Percentiles rank a stretch among this genome's conserved stretches.
Evolutionary conservation across 1,139 yeast genomes (phyloP).

Genomic region (Sugiyamaella pinicola): DNA sequence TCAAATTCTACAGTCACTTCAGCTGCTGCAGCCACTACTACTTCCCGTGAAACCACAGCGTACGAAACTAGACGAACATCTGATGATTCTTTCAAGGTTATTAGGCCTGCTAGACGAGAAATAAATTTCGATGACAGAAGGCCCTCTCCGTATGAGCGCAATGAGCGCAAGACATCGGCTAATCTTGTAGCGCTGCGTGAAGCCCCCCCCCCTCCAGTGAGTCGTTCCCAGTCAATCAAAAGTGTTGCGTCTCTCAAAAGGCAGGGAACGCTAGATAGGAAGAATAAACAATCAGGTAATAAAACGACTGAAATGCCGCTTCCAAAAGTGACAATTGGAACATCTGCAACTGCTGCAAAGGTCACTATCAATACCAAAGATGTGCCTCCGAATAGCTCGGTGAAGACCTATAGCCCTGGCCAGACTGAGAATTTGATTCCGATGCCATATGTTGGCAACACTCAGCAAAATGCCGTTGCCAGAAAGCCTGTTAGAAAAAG

Average conservation of each 20-base stretch:
- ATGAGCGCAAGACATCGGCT: constrained; percentile 23
- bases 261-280: constrained; percentile 7
- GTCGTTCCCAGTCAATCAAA: constrained; percentile 26
- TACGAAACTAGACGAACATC: constrained; percentile 18
- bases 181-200: constrained; percentile 62
- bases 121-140: constrained; percentile 71
- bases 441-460: constrained; percentile 33
- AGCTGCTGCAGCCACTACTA: background rate
- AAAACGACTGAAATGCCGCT: background rate
- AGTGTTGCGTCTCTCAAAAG: constrained; percentile 13
- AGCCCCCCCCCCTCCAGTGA: constrained; percentile 72
- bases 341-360: constrained; percentile 9
- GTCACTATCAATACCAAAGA: constrained; percentile 20
- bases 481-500: constrained; percentile 32
- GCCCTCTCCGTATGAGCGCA: constrained; percentile 24
- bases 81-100: constrained; percentile 60
- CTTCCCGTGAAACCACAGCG: background rate
- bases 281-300: background rate
- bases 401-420: constrained; percentile 36
- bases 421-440: constrained; percentile 36
- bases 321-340: background rate
- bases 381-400: constrained; percentile 20
- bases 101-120: constrained; percentile 65
- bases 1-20: background rate
- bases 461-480: constrained; percentile 29